Conservation (phyloP, 2,329 filamentous ascomycete species). For the Aspergillus niger region DNA sequence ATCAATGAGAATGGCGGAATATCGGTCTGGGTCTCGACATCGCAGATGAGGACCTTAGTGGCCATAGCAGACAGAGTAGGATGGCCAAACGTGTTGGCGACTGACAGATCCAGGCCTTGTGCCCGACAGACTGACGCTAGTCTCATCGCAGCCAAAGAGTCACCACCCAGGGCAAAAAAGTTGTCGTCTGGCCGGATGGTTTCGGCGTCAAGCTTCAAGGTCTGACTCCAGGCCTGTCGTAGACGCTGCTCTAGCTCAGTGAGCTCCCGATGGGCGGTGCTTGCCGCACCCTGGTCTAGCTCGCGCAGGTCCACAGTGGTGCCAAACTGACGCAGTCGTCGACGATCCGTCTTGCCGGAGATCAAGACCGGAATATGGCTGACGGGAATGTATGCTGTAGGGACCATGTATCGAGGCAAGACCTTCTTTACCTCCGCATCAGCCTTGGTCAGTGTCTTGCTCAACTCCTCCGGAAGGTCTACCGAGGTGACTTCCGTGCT, state of each 20-base stretch:
- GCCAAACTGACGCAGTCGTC: conserved; percentile 40
- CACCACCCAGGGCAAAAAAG: conserved; percentile 41
- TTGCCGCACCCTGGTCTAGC: conserved; percentile 26
- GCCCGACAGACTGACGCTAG: conserved; percentile 35
- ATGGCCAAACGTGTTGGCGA: conserved; percentile 39
- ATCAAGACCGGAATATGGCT: conserved; percentile 45
- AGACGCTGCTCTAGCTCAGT: conserved; percentile 37
- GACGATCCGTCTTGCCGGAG: conserved; percentile 50
- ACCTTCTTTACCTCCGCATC: conserved; percentile 30
- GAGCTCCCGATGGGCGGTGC: conserved; percentile 25
- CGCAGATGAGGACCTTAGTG: conserved; percentile 30
- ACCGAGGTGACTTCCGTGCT: conserved; percentile 18
- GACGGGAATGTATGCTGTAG: conserved; percentile 48
- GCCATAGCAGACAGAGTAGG: conserved; percentile 48
- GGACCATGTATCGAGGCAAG: conserved; percentile 37
- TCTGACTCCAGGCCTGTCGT: conserved; percentile 37
- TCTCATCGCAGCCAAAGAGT: conserved; percentile 39
- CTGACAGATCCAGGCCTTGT: conserved; percentile 36
- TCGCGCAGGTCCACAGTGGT: conserved; percentile 35
- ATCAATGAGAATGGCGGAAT: conserved; percentile 32
- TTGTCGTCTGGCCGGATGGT: conserved; percentile 41
- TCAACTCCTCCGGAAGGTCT: conserved; percentile 22
- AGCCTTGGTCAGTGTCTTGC: conserved; percentile 20
- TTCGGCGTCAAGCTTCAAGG: conserved; percentile 32
- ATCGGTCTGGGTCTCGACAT: conserved; percentile 28